A percentile compares a stretch with the other conserved stretches of the same genome.
phyloP scores from a whole-genome alignment of 2,329 filamentous ascomycete genomes.

The Fusarium brevicatenulatum region DNA sequence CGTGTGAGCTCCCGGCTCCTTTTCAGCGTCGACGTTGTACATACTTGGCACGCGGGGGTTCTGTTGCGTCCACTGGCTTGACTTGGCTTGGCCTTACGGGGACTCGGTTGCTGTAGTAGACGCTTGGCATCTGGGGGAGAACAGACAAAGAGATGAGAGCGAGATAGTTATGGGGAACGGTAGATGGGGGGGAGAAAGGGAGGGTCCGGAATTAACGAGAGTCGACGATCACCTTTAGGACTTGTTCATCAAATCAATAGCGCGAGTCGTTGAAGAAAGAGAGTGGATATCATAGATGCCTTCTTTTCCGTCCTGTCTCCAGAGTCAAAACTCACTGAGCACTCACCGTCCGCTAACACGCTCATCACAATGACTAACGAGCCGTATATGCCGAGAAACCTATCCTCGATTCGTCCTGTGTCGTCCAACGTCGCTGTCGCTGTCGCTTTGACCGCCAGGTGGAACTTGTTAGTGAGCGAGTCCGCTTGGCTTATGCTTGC shows the following conservation, averaged over 20 bases:
- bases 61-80: neutral
- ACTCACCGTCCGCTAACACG: slow-evolving; percentile 17
- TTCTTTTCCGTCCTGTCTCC: neutral
- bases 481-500: neutral
- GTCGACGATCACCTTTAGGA: neutral
- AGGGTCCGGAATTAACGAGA: slow-evolving; percentile 23
- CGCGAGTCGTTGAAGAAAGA: neutral
- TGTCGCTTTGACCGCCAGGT: neutral
- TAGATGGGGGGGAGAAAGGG: slow-evolving; percentile 2
- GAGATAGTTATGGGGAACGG: neutral
- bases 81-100: slow-evolving; percentile 2
- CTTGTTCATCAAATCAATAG: neutral
- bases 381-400: slow-evolving; percentile 4
- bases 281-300: neutral
- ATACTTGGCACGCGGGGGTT: slow-evolving; percentile 32
- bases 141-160: neutral
- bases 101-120: neutral
- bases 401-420: neutral
- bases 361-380: slow-evolving; percentile 2
- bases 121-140: slow-evolving; percentile 21
- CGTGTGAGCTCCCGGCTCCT: neutral
- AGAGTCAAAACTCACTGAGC: neutral
- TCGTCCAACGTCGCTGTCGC: neutral
- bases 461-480: neutral
- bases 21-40: slow-evolving; percentile 1